Evolutionary conservation across 768 basidiomycete species (phyloP).

Genomic region (Amanita polypyramis): DNA sequence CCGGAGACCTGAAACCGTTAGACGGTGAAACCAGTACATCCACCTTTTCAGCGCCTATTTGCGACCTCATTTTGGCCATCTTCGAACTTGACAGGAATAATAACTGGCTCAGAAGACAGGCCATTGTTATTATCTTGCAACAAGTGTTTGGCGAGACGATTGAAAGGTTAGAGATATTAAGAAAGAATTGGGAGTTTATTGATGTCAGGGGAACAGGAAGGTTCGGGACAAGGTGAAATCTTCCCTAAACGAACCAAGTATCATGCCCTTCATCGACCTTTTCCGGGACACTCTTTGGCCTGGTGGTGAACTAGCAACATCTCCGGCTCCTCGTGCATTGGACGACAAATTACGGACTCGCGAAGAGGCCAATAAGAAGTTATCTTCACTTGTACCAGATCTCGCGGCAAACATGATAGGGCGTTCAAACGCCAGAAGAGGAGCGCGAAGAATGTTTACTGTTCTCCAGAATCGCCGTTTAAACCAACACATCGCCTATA

Average conservation of each 20-base stretch:
- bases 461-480: slow-evolving; percentile 91
- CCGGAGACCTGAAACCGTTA: slow-evolving; percentile 69
- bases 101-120: slow-evolving; percentile 92
- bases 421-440: slow-evolving; percentile 88
- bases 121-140: slow-evolving; percentile 92
- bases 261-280: slow-evolving; percentile 53
- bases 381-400: slow-evolving; percentile 88
- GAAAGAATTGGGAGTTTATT: neutral
- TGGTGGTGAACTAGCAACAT: slow-evolving; percentile 60
- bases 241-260: slow-evolving; percentile 55
- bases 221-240: slow-evolving; percentile 67
- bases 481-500: slow-evolving; percentile 88
- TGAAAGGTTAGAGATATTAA: slow-evolving; percentile 56
- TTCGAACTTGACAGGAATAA: slow-evolving; percentile 95
- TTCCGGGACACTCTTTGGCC: slow-evolving; percentile 81
- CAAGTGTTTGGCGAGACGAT: slow-evolving; percentile 94
- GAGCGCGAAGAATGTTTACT: slow-evolving; percentile 86
- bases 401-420: slow-evolving; percentile 97
- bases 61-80: slow-evolving; percentile 84
- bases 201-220: slow-evolving; percentile 43
- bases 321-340: slow-evolving; percentile 53
- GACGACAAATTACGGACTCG: slow-evolving; percentile 76
- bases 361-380: slow-evolving; percentile 82
- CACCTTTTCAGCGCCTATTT: slow-evolving; percentile 87
- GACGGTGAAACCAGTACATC: slow-evolving; percentile 86